Base-by-base conservation (phyloP, 768 basidiomycete species). In the Trametes cinnabarina region DNA sequence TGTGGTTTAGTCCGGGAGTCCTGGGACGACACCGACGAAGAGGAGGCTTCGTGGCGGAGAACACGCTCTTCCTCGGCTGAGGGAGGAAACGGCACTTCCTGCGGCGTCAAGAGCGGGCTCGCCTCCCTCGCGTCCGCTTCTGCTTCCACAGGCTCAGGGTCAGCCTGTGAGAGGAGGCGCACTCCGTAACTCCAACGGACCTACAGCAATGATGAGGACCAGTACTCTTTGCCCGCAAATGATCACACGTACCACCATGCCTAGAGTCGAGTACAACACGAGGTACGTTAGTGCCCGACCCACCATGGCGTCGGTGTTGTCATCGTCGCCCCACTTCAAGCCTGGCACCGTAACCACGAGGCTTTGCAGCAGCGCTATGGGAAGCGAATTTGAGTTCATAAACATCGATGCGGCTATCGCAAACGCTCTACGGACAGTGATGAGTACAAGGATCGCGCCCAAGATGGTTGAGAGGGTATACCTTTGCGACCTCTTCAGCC, bases 321-420 rank as follows among this genome's bases (percentile, higher is more conserved):
- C 95, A 53, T 90, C 83, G 3, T 75, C 61, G 9, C 80, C 87
- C 92, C 94, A 94, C 66, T 88, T 89, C 30, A 96, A 79, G 4
- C 84, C 85, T 0, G 87, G 86, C 0, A 96, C 92, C 12, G 90
- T 88, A 54, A 88, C 74, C 9, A 92, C 92, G 19, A 98, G 84
- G 60, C 85, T 87, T 70, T 97, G 89, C 85, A 98, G 92, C 30
- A 99, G 78, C 0, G 96, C 96, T 58, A 98, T 92, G 0, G 96
- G 96, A 5, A 99, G 82, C 0, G 92, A 92, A 69, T 98, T 98
- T 3, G 90, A 92, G 71, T 94, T 96, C 88, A 94, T 90, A 77
- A 92, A 92, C 85, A 89, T 92, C 26, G 89, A 79, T 0, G 90
- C 87, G 0, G 90, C 90, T 71, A 87, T 86, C 7, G 87, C 87